Evolutionary conservation across 139 green algal genomes (phyloP).

Genomic region (Astrephomene gubernaculifera): DNA sequence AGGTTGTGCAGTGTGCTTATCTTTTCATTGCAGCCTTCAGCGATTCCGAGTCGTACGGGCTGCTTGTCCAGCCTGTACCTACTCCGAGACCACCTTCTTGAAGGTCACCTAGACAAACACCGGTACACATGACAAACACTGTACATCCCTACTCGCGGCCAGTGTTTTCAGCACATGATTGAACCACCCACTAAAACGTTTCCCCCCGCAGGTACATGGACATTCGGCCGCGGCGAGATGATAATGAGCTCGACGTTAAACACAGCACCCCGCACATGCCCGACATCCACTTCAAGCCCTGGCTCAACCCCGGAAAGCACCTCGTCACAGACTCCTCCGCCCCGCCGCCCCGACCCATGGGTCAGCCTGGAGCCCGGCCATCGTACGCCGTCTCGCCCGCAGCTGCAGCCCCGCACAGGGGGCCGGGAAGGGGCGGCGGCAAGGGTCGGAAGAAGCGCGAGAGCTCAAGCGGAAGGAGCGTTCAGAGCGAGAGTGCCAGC

Average conservation of each 20-base stretch:
- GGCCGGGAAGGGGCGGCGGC: background rate
- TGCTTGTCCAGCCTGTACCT: too few relatives aligned
- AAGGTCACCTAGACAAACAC: too few relatives aligned
- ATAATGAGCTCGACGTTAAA: background rate
- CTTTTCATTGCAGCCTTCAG: background rate
- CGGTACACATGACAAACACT: too few relatives aligned
- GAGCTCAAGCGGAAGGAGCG: background rate
- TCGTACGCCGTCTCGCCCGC: background rate
- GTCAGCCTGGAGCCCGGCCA: background rate
- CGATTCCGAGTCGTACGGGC: too few relatives aligned
- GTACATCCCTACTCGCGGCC: background rate
- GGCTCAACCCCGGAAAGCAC: slow-evolving; percentile 36
- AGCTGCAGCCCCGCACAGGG: background rate
- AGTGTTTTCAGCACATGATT: too few relatives aligned
- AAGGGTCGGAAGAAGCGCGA: slow-evolving; percentile 8
- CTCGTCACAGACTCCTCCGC: slow-evolving; percentile 16
- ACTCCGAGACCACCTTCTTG: too few relatives aligned
- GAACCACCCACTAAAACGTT: background rate
- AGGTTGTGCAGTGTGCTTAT: background rate
- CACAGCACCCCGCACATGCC: background rate
- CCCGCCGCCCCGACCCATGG: background rate
- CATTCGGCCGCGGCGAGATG: background rate
- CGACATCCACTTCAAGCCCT: slow-evolving; percentile 36
- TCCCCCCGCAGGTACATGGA: slow-evolving; percentile 19
- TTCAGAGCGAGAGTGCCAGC: background rate